Evolutionary conservation across 495 filamentous ascomycete species (phyloP).

Genomic region (Hypoxylon subgilvum): DNA sequence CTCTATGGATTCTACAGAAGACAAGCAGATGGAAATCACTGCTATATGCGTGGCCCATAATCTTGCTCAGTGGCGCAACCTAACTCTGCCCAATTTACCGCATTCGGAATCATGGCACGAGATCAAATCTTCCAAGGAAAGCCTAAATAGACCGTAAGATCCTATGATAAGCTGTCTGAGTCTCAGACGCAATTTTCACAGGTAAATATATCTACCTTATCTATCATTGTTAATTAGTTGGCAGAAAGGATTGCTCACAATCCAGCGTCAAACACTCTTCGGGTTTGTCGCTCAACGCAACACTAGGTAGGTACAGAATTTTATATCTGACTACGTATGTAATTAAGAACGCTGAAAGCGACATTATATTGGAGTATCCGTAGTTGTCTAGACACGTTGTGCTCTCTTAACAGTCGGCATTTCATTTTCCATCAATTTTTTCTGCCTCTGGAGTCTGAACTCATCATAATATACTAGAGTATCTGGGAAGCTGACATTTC

Average conservation of each 20-base stretch:
- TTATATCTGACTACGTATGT: neutral
- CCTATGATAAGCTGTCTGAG: neutral
- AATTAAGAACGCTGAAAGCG: neutral
- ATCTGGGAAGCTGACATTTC: too few species aligned
- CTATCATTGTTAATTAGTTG: too few species aligned
- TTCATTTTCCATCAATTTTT: neutral
- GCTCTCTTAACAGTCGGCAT: neutral
- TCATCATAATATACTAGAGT: too few species aligned
- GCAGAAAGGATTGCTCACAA: slow-evolving; percentile 18
- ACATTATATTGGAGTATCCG: slow-evolving; percentile 11
- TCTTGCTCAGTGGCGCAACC: neutral
- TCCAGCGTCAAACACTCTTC: slow-evolving; percentile 1
- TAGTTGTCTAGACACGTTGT: neutral
- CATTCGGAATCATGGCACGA: neutral
- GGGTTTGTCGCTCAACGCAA: slow-evolving; percentile 8
- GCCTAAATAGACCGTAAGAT: slow-evolving; percentile 1
- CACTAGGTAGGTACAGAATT: neutral
- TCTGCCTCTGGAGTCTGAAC: too few species aligned
- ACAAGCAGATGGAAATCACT: too few species aligned
- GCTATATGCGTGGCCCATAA: too few species aligned
- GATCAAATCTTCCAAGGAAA: neutral
- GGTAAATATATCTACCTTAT: neutral
- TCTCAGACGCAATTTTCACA: too few species aligned
- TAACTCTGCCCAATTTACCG: slow-evolving; percentile 17
- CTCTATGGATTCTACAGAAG: too few species aligned